These are phyloP conservation scores for Ustilago cynodontis DNA, from an alignment of 1,284 basidiomycete genomes.

Conservation along the genomic window DNA sequence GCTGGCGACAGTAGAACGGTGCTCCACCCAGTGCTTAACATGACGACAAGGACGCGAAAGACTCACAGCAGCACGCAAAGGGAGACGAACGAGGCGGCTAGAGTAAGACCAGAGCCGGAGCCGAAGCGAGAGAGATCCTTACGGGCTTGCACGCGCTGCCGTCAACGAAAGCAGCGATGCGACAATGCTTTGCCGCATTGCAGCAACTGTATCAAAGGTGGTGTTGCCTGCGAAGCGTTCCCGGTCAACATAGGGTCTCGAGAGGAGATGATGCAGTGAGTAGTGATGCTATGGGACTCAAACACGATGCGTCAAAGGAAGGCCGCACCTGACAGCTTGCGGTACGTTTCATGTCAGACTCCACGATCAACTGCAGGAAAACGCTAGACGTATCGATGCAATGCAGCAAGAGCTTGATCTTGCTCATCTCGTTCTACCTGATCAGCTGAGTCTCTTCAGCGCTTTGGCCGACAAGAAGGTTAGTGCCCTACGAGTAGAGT, in stretches of 20 bases:
- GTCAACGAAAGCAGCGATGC: conserved; percentile 48
- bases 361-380: conserved; percentile 28
- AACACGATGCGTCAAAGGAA: neutral
- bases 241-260: conserved; percentile 29
- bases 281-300: neutral
- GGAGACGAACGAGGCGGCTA: neutral
- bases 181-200: conserved; percentile 45
- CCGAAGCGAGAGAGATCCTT: conserved; percentile 31
- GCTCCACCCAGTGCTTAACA: neutral
- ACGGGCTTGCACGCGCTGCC: conserved; percentile 47
- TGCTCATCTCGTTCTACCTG: conserved; percentile 22
- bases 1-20: neutral
- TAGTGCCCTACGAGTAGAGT: neutral
- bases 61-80: conserved; percentile 8
- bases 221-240: conserved; percentile 32
- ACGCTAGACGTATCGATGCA: conserved; percentile 22
- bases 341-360: conserved; percentile 10
- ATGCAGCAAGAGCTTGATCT: conserved; percentile 25
- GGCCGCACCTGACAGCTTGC: neutral
- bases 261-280: conserved; percentile 48
- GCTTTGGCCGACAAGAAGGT: conserved; percentile 24
- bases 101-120: neutral
- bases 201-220: conserved; percentile 47
- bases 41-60: conserved; percentile 9
- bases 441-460: conserved; percentile 25